Evolutionary conservation across 2,329 filamentous ascomycete species (phyloP), one percentile per base, ranked within the genome.

Genomic region (Septoria petroselini): DNA sequence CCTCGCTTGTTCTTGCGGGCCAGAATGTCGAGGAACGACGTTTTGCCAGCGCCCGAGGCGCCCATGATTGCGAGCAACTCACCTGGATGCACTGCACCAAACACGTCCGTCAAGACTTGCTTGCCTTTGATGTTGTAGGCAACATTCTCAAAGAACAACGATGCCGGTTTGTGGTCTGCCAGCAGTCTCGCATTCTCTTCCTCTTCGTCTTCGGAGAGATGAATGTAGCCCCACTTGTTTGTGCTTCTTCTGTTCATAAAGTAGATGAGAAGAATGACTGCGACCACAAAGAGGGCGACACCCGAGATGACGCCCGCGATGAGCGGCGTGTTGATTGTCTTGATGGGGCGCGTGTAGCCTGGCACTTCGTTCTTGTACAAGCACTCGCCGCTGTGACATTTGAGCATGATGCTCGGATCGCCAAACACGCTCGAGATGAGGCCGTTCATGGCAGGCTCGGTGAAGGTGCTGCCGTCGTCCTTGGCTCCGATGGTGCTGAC

Each of bases 21-120:
- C 39, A 98, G 76, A 52, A 98, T 95, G 65, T 98, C 93, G 37
- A 98, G 75, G 69, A 98, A 97, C 0, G 90, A 95, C 0, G 93
- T 98, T 73, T 98, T 98, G 52, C 93, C 93, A 34, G 93, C 94
- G 23, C 93, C 93, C 0, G 93, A 98, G 6, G 93, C 91, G 49
- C 93, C 93, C 91, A 98, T 98, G 62, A 98, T 95, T 7, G 93
- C 93, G 58, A 91, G 88, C 6, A 97, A 82, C 68, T 98, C 90
- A n/a, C 94, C 94, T 2, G 91, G 90, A 59, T 86, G 86, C n/a
- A 91, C 91, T 34, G 89, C 83, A 39, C 93, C 93, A 58, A 85
- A 84, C 27, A 98, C 85, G 11, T 80, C 82, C 12, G 79, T 78
- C 2, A 98, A 76, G 39, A 98, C 96, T 44, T 86, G 79, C 70